Evolutionary conservation across 2,329 filamentous ascomycete genomes (phyloP), one percentile per base, ranked within the genome.

Genomic region (Diaporthe australafricana): DNA sequence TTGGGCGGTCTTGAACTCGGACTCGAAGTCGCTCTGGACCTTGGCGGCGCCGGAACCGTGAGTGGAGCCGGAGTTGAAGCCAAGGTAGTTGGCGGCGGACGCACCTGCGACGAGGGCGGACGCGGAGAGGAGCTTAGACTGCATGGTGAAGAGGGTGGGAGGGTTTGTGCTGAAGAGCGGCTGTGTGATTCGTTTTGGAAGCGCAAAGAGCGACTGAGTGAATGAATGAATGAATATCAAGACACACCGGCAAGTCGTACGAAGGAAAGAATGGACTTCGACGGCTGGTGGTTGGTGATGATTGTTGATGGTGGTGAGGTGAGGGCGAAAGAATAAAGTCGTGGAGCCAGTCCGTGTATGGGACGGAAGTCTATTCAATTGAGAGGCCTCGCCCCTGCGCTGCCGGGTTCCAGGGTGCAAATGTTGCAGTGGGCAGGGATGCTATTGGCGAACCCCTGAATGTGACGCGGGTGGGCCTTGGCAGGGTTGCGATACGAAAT

Each of bases 1-100:
- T 76, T 90, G 87, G 35, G 93, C 92, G 3, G 87, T 84, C 75
- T 86, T 89, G 87, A 94, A 94, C 82, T 93, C 89, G 77, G 87
- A 83, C 84, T 93, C 89, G 81, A 92, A 95, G 79, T 93, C 91
- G 16, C 85, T 77, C 77, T 92, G 87, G 68, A 77, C 76, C 84
- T 93, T 93, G 78, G 86, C 82, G 42, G 86, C 82, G 74, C 90
- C 88, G 77, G 90, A 88, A 60, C 86, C 87, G 78, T 90, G 90
- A 72, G 87, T 87, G 71, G 87, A 85, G 75, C 91, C 92, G 75
- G 93, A 94, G 87, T 94, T 94, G 89, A 94, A 94, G 76, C 93
- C 93, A 74, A 89, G 86, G 80, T 79, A 79, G 47, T 81, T 81
- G 68, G 82, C 81, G 75, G 66, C 71, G 42, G 55, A 63, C 30